A percentile compares a stretch with the other conserved stretches of the same genome.
Conservation (phyloP, 352 stramenopile species). For the Globisporangium middletonii region DNA sequence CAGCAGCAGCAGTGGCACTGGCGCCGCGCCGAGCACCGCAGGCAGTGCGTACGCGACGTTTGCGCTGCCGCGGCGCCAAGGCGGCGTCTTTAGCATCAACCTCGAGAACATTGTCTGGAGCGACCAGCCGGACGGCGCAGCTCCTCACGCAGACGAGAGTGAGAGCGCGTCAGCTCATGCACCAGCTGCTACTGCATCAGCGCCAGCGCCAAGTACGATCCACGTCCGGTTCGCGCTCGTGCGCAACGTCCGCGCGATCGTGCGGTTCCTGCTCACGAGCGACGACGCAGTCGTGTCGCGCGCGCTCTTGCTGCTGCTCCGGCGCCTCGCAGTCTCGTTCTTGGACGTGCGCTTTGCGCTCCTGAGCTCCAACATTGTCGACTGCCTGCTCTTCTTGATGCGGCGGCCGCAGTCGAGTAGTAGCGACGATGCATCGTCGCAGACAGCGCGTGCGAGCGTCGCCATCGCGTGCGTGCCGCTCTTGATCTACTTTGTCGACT, state of each 20-base stretch:
- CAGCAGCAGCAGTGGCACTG: constrained; percentile 1
- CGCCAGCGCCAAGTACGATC: constrained; percentile 34
- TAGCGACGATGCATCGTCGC: not conserved
- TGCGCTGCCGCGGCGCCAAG: constrained; percentile 29
- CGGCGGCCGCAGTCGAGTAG: constrained; percentile 11
- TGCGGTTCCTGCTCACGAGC: constrained; percentile 59
- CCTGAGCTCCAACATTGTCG: constrained; percentile 71
- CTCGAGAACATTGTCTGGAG: constrained; percentile 82
- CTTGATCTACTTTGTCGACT: constrained; percentile 72
- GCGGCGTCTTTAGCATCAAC: constrained; percentile 69
- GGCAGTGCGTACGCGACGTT: constrained; percentile 13
- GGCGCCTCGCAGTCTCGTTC: constrained; percentile 56
- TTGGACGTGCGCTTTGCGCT: constrained; percentile 69
- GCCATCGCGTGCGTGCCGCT: constrained; percentile 55
- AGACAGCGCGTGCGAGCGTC: constrained; percentile 14
- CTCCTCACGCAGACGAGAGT: constrained; percentile 17
- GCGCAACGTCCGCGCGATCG: constrained; percentile 52
- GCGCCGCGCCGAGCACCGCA: constrained; percentile 2
- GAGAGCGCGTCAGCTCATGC: constrained; percentile 6
- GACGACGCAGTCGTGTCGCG: constrained; percentile 41
- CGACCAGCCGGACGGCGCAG: constrained; percentile 32
- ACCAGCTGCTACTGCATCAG: constrained; percentile 14
- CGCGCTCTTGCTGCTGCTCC: constrained; percentile 50
- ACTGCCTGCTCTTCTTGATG: constrained; percentile 64
- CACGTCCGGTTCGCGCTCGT: constrained; percentile 74